phyloP scores from a whole-genome alignment of 2,329 filamentous ascomycete genomes.

The Aschersonia sp. region DNA sequence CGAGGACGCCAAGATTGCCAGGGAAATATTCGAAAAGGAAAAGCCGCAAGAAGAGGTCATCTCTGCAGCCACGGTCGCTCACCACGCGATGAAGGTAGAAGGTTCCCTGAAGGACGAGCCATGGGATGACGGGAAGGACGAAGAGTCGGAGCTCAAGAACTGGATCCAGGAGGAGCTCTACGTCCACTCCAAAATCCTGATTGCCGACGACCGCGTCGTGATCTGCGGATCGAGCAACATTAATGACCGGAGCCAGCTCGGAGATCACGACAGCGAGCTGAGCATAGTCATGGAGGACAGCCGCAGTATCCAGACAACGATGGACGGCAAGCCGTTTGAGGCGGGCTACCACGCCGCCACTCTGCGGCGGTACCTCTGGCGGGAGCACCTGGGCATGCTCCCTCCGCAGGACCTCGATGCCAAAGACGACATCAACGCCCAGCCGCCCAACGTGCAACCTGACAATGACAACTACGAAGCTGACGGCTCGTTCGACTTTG shows the following conservation, averaged over 20 bases:
- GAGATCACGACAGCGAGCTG: slow-evolving; percentile 81
- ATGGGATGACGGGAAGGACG: slow-evolving; percentile 54
- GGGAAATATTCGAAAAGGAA: slow-evolving; percentile 36
- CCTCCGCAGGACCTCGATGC: slow-evolving; percentile 58
- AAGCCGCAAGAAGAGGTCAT: slow-evolving; percentile 20
- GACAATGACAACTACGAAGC: slow-evolving; percentile 48
- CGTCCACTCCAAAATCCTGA: slow-evolving; percentile 81
- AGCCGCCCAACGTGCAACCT: slow-evolving; percentile 51
- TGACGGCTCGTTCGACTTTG: slow-evolving; percentile 48
- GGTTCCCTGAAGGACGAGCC: slow-evolving; percentile 49
- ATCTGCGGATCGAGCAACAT: slow-evolving; percentile 82
- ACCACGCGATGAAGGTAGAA: slow-evolving; percentile 62
- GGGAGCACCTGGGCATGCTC: slow-evolving; percentile 77
- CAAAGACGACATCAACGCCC: slow-evolving; percentile 53
- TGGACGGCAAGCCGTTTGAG: slow-evolving; percentile 65
- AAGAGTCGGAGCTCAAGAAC: slow-evolving; percentile 66
- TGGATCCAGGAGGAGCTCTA: slow-evolving; percentile 96
- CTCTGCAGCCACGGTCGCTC: slow-evolving; percentile 40
- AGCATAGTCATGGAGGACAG: slow-evolving; percentile 83
- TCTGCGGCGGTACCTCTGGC: slow-evolving; percentile 70
- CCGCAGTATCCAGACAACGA: slow-evolving; percentile 51
- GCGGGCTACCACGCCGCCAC: slow-evolving; percentile 74
- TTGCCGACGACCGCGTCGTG: slow-evolving; percentile 73
- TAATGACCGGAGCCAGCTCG: slow-evolving; percentile 80
- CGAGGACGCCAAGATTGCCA: slow-evolving; percentile 27